A percentile compares a stretch with the other conserved stretches of the same genome.
These are phyloP conservation scores for Magnusiomyces paraingens DNA, from an alignment of 1,139 yeast genomes.

Conservation along the genomic window DNA sequence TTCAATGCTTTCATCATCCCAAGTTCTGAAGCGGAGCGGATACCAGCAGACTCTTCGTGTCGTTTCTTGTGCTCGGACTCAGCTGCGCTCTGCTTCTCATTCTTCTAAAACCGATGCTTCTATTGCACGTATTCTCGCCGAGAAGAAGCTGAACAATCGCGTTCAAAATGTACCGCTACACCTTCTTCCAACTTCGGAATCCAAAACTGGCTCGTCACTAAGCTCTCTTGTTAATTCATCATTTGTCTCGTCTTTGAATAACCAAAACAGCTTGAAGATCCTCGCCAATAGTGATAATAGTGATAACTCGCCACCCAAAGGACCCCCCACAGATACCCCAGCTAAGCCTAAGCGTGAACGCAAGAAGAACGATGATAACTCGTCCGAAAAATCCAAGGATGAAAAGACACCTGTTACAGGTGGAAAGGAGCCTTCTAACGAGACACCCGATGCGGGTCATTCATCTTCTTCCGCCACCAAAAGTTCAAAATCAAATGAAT, in stretches of 20 bases:
- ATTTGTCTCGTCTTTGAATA: not conserved
- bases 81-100: slow-evolving; percentile 8
- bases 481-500: not conserved
- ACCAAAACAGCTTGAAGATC: slow-evolving; percentile 1
- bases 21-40: not conserved
- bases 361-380: slow-evolving; percentile 6
- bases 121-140: slow-evolving; percentile 1
- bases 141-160: slow-evolving; percentile 1
- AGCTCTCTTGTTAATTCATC: not conserved
- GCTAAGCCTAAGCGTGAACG: slow-evolving; percentile 9
- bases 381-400: slow-evolving; percentile 3
- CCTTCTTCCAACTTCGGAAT: not conserved
- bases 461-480: not conserved
- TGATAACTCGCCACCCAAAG: slow-evolving; percentile 4
- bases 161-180: slow-evolving; percentile 1
- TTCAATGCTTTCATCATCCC: slow-evolving; percentile 4
- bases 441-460: not conserved
- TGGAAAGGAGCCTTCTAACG: not conserved
- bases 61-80: not conserved
- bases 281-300: slow-evolving; percentile 8
- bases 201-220: not conserved
- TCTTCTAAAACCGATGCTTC: slow-evolving; percentile 4
- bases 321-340: slow-evolving; percentile 6
- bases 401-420: slow-evolving; percentile 3
- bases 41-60: not conserved